phyloP scores from a whole-genome alignment of 2,329 filamentous ascomycete genomes.

The Exophiala sp. region DNA sequence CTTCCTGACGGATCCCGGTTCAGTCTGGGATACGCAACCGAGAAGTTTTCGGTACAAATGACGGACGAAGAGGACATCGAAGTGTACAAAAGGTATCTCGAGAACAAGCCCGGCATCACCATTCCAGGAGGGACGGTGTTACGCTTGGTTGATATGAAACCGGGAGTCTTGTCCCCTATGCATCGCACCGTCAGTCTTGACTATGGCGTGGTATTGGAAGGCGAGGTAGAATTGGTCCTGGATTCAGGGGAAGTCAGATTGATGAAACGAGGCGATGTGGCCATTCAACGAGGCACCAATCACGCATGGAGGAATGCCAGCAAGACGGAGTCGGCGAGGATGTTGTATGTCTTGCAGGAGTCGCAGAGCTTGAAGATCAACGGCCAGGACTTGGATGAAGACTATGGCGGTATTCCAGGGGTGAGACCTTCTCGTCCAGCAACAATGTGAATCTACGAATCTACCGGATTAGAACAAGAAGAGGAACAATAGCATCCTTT shows the following conservation, averaged over 20 bases:
- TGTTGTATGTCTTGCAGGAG: conserved; percentile 25
- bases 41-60: conserved; percentile 10
- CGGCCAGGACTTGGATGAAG: conserved; percentile 16
- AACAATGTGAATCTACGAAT: no score
- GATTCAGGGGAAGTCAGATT: conserved; percentile 45
- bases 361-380: conserved; percentile 6
- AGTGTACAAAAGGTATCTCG: conserved; percentile 11
- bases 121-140: conserved; percentile 22
- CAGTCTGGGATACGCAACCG: conserved; percentile 14
- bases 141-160: conserved; percentile 41
- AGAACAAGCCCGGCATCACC: conserved; percentile 17
- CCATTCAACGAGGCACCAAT: conserved; percentile 46
- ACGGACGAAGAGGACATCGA: conserved; percentile 13
- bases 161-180: conserved; percentile 41
- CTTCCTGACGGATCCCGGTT: conserved; percentile 5
- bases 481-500: no score
- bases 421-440: conserved; percentile 1
- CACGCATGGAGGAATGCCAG: conserved; percentile 38
- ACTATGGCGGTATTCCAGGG: conserved; percentile 19
- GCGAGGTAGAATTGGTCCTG: conserved; percentile 46
- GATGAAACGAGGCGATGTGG: conserved; percentile 48
- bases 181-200: conserved; percentile 52
- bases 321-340: conserved; percentile 17
- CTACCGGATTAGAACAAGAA: no score
- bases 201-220: conserved; percentile 51